Percentiles rank a stretch among this genome's conserved stretches.
phyloP scores from a whole-genome alignment of 2,329 filamentous ascomycete genomes.

The Nemania abortiva region DNA sequence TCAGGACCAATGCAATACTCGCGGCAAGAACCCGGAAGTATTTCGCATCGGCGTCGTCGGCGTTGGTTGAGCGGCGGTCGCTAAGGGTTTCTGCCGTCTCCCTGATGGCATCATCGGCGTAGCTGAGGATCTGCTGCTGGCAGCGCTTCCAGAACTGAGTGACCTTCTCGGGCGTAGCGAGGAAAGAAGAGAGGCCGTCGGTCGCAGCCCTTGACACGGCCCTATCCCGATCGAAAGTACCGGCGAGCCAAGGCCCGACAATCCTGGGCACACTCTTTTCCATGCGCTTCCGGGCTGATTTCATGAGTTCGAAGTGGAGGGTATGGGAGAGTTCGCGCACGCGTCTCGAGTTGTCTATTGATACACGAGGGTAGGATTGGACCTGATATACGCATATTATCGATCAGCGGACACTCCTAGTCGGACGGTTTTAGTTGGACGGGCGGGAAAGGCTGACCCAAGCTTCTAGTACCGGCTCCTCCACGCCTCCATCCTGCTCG shows the following conservation, averaged over 20 bases:
- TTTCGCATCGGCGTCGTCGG: slow-evolving; percentile 87
- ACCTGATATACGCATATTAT: slow-evolving; percentile 68
- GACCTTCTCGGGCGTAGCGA: slow-evolving; percentile 84
- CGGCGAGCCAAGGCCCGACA: slow-evolving; percentile 91
- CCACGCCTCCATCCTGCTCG: slow-evolving; percentile 71
- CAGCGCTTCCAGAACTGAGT: slow-evolving; percentile 83
- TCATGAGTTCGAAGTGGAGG: slow-evolving; percentile 73
- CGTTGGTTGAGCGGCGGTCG: slow-evolving; percentile 85
- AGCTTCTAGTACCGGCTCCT: slow-evolving; percentile 86
- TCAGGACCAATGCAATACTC: slow-evolving; percentile 66
- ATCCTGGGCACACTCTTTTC: slow-evolving; percentile 81
- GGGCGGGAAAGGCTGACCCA: slow-evolving; percentile 70
- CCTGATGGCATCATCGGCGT: slow-evolving; percentile 81
- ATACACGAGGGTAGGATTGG: slow-evolving; percentile 86
- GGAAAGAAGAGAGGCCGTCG: slow-evolving; percentile 80
- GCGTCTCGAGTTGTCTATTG: slow-evolving; percentile 88
- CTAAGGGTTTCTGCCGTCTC: slow-evolving; percentile 87
- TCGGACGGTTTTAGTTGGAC: neutral
- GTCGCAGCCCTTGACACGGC: slow-evolving; percentile 80
- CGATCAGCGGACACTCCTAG: slow-evolving; percentile 38
- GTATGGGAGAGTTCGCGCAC: slow-evolving; percentile 89
- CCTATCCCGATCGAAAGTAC: slow-evolving; percentile 87
- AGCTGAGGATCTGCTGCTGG: slow-evolving; percentile 83
- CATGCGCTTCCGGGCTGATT: slow-evolving; percentile 81
- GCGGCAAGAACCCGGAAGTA: slow-evolving; percentile 79